Evolutionary conservation across 2,329 filamentous ascomycete species (phyloP).

Genomic region (Trichoderma guizhouense): DNA sequence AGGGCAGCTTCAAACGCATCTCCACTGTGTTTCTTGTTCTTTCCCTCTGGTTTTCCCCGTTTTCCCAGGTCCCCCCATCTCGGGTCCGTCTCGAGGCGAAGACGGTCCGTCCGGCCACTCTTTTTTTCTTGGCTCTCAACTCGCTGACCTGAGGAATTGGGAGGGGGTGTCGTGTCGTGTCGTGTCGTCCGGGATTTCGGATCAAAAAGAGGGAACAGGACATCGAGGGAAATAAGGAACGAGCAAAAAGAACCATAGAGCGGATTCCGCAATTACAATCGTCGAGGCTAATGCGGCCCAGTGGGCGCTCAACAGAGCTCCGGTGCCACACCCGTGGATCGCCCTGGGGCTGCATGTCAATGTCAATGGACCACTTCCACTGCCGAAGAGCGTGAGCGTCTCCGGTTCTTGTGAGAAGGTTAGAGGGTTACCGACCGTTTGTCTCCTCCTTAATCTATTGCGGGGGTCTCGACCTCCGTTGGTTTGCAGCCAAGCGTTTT

Average conservation of each 20-base stretch:
- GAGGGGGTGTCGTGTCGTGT: background rate
- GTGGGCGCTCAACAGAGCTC: constrained; percentile 8
- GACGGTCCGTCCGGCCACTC: background rate
- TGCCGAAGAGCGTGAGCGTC: background rate
- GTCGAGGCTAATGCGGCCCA: background rate
- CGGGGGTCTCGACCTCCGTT: constrained; percentile 2
- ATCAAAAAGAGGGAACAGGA: background rate
- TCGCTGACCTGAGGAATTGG: background rate
- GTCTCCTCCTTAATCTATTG: constrained; percentile 16
- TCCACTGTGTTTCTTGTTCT: background rate
- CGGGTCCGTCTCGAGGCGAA: constrained; percentile 1
- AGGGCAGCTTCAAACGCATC: constrained; percentile 9
- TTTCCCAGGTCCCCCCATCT: background rate
- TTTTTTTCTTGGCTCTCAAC: background rate
- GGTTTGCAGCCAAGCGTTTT: constrained; percentile 12
- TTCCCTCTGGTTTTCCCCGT: background rate
- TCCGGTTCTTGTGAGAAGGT: background rate
- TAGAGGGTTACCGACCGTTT: background rate
- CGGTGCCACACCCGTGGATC: constrained; percentile 14
- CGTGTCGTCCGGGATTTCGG: background rate
- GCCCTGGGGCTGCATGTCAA: constrained; percentile 3
- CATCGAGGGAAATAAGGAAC: background rate
- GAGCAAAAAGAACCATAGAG: background rate
- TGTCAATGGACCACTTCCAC: background rate
- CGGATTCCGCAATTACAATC: constrained; percentile 11